Conservation (phyloP, 148 eudicot species). For the Vaccinium macrocarpon region DNA sequence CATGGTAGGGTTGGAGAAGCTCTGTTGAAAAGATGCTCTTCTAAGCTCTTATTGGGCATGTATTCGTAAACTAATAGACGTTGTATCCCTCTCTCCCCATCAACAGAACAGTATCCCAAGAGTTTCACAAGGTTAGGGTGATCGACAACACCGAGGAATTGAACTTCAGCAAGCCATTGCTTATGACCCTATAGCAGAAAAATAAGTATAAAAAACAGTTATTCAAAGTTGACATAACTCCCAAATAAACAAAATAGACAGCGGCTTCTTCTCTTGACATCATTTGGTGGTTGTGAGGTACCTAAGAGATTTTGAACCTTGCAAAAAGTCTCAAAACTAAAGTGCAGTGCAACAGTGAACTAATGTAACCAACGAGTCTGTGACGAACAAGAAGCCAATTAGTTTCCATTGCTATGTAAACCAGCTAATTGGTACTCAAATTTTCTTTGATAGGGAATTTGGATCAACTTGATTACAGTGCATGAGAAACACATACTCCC, state of each 20-base stretch:
- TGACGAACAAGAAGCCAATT: background rate
- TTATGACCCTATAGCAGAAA: constrained; percentile 57
- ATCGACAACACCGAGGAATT: constrained; percentile 70
- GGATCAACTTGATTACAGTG: background rate
- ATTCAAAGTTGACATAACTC: background rate
- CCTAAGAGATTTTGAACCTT: background rate
- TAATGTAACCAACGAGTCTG: background rate
- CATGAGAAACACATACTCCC: background rate
- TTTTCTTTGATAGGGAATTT: background rate
- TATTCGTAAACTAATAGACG: constrained; percentile 79
- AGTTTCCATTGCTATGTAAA: background rate
- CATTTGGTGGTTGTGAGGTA: background rate
- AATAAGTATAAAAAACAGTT: background rate
- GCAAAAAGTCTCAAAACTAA: constrained; percentile 4
- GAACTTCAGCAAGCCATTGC: constrained; percentile 91
- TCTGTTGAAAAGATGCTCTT: constrained; percentile 62
- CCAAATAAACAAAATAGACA: background rate
- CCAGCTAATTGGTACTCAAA: background rate
- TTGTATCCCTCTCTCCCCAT: constrained; percentile 72
- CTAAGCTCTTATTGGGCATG: constrained; percentile 82
- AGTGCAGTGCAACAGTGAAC: background rate
- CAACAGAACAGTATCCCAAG: constrained; percentile 68
- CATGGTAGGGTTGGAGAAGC: constrained; percentile 53
- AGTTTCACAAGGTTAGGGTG: constrained; percentile 85
- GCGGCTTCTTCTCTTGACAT: background rate